Conservation (phyloP, 352 stramenopile species). For the Phytopythium litorale region DNA sequence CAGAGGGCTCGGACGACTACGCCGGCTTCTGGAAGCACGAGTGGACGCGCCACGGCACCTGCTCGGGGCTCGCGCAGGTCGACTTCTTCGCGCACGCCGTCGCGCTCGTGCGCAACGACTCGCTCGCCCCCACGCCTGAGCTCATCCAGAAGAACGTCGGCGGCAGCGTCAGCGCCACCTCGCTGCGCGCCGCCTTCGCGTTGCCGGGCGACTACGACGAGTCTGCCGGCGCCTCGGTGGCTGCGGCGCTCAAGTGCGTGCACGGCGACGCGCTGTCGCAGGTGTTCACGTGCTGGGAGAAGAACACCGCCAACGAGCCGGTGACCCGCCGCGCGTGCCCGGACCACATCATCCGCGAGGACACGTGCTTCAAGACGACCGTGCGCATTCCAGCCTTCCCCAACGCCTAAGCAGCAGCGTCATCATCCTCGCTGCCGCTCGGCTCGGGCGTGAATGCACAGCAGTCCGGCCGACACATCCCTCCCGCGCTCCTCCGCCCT, state of each 20-base stretch:
- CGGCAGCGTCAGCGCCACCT: conserved; percentile 33
- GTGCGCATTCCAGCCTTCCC: conserved; percentile 62
- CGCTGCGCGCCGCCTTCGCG: conserved; percentile 45
- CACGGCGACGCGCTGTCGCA: conserved; percentile 52
- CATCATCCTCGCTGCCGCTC: not conserved
- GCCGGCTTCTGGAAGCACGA: conserved; percentile 92
- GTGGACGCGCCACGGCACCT: conserved; percentile 93
- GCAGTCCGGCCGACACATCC: not conserved
- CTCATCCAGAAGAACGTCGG: conserved; percentile 63
- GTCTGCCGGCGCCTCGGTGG: conserved; percentile 8
- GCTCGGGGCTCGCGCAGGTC: conserved; percentile 80
- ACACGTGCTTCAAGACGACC: conserved; percentile 51
- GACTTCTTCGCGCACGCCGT: conserved; percentile 85
- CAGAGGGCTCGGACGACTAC: conserved; percentile 44
- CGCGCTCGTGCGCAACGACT: conserved; percentile 73
- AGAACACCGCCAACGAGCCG: conserved; percentile 49
- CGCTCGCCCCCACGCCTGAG: conserved; percentile 49
- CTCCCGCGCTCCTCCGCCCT: not conserved
- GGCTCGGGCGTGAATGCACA: no score
- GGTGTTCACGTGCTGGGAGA: conserved; percentile 81
- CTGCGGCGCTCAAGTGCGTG: conserved; percentile 27
- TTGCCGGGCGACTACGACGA: conserved; percentile 25
- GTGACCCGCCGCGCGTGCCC: conserved; percentile 53
- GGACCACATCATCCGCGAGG: conserved; percentile 58
- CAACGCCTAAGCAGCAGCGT: not conserved